phyloP scores from a whole-genome alignment of 768 basidiomycete genomes.

The Rhodotorula kratochvilovae region DNA sequence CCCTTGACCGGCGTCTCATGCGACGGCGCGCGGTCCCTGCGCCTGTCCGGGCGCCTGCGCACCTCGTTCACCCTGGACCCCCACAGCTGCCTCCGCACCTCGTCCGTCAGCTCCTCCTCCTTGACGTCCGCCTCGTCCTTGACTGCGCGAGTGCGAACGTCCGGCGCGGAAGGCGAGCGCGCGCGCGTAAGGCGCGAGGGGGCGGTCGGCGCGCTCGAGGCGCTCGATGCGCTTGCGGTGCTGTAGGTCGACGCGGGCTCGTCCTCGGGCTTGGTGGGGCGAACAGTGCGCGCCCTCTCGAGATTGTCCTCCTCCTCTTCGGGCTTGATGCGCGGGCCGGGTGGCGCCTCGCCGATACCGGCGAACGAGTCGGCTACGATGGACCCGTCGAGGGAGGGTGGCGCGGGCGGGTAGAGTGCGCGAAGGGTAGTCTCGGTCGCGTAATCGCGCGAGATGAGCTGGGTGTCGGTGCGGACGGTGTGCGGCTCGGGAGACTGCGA shows the following conservation, averaged over 20 bases:
- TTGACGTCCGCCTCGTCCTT: neutral
- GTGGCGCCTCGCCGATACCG: too few relatives aligned
- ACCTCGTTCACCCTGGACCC: neutral
- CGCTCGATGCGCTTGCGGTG: neutral
- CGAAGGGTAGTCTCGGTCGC: neutral
- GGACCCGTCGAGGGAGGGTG: neutral
- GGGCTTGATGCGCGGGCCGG: neutral
- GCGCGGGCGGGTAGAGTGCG: too few relatives aligned
- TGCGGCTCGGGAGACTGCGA: neutral
- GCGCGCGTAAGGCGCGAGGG: neutral
- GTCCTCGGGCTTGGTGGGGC: neutral
- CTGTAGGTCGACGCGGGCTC: neutral
- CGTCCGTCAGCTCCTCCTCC: neutral
- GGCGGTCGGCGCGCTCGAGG: neutral
- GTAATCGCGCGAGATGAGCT: neutral
- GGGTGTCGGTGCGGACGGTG: neutral
- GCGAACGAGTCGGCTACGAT: neutral
- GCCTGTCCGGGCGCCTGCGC: neutral
- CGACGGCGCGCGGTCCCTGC: constrained; percentile 1
- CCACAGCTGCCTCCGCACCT: neutral
- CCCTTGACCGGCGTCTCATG: neutral
- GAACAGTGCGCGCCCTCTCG: too few relatives aligned
- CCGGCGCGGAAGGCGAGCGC: neutral
- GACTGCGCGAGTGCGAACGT: neutral
- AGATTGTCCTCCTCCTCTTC: neutral